These are phyloP conservation scores for Atkinsonella hypoxylon DNA, from an alignment of 2,329 filamentous ascomycete species.

Conservation along the genomic window DNA sequence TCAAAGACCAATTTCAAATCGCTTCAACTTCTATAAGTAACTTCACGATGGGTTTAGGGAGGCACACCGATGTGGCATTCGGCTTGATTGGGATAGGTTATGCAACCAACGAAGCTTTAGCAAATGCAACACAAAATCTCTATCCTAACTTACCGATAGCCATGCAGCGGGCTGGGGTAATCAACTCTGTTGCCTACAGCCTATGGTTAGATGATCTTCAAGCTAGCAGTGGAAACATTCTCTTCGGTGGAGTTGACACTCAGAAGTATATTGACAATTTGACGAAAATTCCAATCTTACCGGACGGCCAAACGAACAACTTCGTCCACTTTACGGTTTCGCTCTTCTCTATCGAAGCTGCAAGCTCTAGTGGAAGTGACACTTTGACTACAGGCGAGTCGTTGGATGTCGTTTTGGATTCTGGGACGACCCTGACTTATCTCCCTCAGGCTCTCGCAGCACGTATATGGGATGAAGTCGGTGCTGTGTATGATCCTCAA, in stretches of 20 bases:
- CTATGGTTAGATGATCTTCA: constrained; percentile 52
- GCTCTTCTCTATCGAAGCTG: constrained; percentile 34
- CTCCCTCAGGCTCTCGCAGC: constrained; percentile 40
- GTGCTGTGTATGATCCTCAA: constrained; percentile 30
- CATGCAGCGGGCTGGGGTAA: constrained; percentile 49
- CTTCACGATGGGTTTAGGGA: constrained; percentile 47
- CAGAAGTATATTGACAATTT: constrained; percentile 58
- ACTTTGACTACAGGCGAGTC: constrained; percentile 27
- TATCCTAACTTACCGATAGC: constrained; percentile 53
- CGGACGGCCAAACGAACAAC: constrained; percentile 26
- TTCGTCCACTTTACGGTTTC: constrained; percentile 37
- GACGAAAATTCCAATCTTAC: constrained; percentile 43
- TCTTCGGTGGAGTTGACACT: constrained; percentile 74
- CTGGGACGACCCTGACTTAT: constrained; percentile 62
- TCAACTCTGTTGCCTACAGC: constrained; percentile 58
- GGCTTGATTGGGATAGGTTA: constrained; percentile 52
- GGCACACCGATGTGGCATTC: constrained; percentile 39
- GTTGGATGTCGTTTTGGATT: constrained; percentile 57
- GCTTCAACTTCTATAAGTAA: constrained; percentile 38
- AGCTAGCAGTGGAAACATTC: constrained; percentile 37
- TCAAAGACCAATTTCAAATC: constrained; percentile 44
- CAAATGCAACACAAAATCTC: constrained; percentile 15
- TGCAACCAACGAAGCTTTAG: constrained; percentile 36
- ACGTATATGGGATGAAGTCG: constrained; percentile 42
- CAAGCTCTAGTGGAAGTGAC: constrained; percentile 38